Base-by-base conservation (phyloP, 2,329 filamentous ascomycete genomes). In the Alternaria postmessia region DNA sequence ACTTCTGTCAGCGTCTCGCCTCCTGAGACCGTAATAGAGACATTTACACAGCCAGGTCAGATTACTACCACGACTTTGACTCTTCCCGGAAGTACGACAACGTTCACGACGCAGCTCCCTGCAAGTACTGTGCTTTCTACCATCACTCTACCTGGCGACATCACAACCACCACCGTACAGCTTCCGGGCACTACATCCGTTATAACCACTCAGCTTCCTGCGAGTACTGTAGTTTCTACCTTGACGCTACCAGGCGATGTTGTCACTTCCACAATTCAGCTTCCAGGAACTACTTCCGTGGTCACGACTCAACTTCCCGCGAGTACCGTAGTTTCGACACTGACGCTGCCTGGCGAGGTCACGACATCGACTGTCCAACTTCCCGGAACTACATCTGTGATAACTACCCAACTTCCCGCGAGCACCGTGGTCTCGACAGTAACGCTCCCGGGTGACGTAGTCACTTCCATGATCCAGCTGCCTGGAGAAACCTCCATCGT, bases 331-430 rank as follows among this genome's bases (percentile, higher is more conserved):
- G 6, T 62, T 5, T 59, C 53, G 0, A 67, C 65, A 8, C 55
- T 63, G n/a, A 68, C 63, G 7, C 36, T 71, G 16, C 62, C 69
- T 42, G 61, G 62, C 7, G 57, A 58, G 1, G 67, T 66, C 8
- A 22, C 61, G 8, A 73, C 66, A 4, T 66, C 68, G 2, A 69
- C 66, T 0, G 16, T 54, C 9, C 59, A 64, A 7, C 60, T 59
- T 16, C 49, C 59, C 4, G 59, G 54, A 24, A 46, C 20, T 22
- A 54, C 43, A 3, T 57, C 54, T 4, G 24, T 48, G n/a, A 61
- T 49, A 12, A 66, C 57, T 0, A 51, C 61, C 6, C 49, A 57
- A 12, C 39, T 63, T 2, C 49, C 61, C 3, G 42, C 48, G 22
- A 59, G 51, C 22, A 66, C 66, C 3, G 39, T 60, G 4, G 6